Conservation (phyloP, 179 eudicot species). For the Vitellaria paradoxa region DNA sequence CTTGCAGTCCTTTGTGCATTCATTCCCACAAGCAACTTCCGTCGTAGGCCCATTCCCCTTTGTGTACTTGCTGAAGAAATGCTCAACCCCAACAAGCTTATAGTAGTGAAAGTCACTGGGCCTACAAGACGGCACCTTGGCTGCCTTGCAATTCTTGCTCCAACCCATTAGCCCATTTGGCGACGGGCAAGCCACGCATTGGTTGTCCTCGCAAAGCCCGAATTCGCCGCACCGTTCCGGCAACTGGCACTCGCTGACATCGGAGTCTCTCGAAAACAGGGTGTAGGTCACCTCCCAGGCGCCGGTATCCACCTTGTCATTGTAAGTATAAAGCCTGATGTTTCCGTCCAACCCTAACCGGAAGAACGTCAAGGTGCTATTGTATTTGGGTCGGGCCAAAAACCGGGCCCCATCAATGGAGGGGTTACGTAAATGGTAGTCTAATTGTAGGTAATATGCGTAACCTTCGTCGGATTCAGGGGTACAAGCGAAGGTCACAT, state of each 20-base stretch:
- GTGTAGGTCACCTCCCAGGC: conserved; percentile 16
- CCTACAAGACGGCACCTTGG: conserved; percentile 13
- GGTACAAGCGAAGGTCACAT: neutral
- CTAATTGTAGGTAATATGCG: neutral
- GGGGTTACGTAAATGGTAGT: neutral
- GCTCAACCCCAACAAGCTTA: conserved; percentile 50
- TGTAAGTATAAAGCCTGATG: conserved; percentile 10
- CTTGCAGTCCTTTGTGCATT: conserved; percentile 54
- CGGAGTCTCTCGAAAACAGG: conserved; percentile 13
- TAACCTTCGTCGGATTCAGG: neutral
- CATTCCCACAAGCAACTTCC: conserved; percentile 28
- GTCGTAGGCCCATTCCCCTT: conserved; percentile 44
- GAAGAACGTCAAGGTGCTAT: conserved; percentile 7
- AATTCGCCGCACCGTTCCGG: conserved; percentile 44
- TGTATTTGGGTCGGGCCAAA: conserved; percentile 18
- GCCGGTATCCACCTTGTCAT: neutral
- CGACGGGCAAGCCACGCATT: conserved; percentile 63
- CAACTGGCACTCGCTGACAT: conserved; percentile 41
- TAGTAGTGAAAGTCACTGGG: conserved; percentile 21
- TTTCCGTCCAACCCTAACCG: conserved; percentile 20
- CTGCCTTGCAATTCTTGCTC: conserved; percentile 40
- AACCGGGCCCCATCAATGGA: neutral
- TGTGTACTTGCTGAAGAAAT: conserved; percentile 37
- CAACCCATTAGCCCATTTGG: conserved; percentile 49
- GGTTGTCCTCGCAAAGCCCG: conserved; percentile 53